Conservation (phyloP, 164 flowering plant genomes). For the Vitis labrusca region DNA sequence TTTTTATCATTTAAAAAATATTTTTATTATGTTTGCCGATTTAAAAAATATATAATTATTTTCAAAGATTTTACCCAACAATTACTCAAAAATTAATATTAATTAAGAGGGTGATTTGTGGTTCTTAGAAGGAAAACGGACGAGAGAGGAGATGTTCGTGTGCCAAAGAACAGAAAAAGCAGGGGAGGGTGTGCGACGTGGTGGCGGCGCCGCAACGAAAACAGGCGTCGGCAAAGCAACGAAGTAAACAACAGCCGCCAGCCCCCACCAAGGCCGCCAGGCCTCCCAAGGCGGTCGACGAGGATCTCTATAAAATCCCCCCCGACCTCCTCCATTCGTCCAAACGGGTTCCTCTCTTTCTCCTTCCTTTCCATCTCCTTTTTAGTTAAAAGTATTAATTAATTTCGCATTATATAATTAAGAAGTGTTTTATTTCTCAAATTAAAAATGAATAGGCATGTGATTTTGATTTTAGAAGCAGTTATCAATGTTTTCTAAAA, state of each 20-base stretch:
- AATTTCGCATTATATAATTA: too few relatives aligned
- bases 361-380: background rate
- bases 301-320: conserved; percentile 63
- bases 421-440: too few relatives aligned
- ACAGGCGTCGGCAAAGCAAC: background rate
- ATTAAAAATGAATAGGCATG: too few relatives aligned
- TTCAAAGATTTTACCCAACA: too few relatives aligned
- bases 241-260: background rate
- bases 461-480: too few relatives aligned
- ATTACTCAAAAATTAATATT: too few relatives aligned
- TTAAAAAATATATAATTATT: too few relatives aligned
- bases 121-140: conserved; percentile 5
- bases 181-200: conserved; percentile 37
- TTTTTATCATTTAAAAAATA: too few relatives aligned
- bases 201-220: conserved; percentile 30
- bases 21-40: too few relatives aligned
- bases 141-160: conserved; percentile 19
- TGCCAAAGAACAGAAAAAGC: conserved; percentile 25
- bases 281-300: conserved; percentile 46
- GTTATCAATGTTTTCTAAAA: too few relatives aligned
- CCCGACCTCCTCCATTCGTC: conserved; percentile 48
- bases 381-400: too few relatives aligned
- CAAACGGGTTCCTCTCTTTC: conserved; percentile 24
- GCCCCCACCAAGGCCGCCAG: background rate
- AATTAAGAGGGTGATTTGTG: too few relatives aligned